These are phyloP conservation scores for Xylariaceae sp. DNA, from an alignment of 2,329 filamentous ascomycete genomes.

Conservation along the genomic window DNA sequence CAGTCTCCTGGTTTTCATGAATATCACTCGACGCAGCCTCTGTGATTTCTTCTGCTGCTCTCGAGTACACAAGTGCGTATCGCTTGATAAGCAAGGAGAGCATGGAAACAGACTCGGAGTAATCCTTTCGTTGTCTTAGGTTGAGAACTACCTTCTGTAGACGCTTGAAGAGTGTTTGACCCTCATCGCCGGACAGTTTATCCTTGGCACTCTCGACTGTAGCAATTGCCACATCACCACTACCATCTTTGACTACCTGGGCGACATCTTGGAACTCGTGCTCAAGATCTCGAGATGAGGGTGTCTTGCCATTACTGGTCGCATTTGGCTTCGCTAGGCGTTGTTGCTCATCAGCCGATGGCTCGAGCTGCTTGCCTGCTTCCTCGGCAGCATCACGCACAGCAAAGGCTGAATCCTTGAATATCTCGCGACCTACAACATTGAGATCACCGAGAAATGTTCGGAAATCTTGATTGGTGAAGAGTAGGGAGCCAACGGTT, in stretches of 20 bases:
- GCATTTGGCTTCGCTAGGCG: slow-evolving; percentile 37
- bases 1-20: slow-evolving; percentile 67
- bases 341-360: slow-evolving; percentile 57
- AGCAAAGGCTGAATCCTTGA: slow-evolving; percentile 79
- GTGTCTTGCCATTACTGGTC: slow-evolving; percentile 28
- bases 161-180: slow-evolving; percentile 66
- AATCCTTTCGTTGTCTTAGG: slow-evolving; percentile 73
- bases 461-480: slow-evolving; percentile 88
- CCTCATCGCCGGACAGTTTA: slow-evolving; percentile 69
- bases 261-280: slow-evolving; percentile 51
- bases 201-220: slow-evolving; percentile 68
- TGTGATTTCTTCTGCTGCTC: slow-evolving; percentile 63
- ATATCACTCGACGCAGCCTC: slow-evolving; percentile 66
- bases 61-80: slow-evolving; percentile 75
- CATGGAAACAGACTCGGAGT: slow-evolving; percentile 79
- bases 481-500: slow-evolving; percentile 76
- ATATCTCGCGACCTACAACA: slow-evolving; percentile 75
- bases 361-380: slow-evolving; percentile 69
- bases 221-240: slow-evolving; percentile 23
- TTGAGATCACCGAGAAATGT: slow-evolving; percentile 78
- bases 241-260: slow-evolving; percentile 46
- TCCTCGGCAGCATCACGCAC: slow-evolving; percentile 71
- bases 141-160: slow-evolving; percentile 73
- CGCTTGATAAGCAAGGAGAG: slow-evolving; percentile 70
- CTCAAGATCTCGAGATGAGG: slow-evolving; percentile 61